These are phyloP conservation scores for Camellia lanceoleosa DNA, from an alignment of 148 eudicot species.

Conservation along the genomic window DNA sequence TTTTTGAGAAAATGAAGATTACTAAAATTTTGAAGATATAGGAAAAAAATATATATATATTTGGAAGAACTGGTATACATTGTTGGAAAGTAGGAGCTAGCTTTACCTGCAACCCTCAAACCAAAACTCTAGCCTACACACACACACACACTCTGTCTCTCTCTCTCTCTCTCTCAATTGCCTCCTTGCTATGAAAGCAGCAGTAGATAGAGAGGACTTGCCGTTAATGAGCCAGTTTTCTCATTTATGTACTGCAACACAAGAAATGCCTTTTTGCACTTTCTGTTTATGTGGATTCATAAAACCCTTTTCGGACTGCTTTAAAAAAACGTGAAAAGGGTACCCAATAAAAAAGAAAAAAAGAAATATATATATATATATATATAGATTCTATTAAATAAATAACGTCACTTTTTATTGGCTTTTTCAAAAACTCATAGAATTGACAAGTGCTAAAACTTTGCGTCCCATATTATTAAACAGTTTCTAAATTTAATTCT, in stretches of 20 bases:
- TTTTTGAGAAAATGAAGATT: too few relatives aligned
- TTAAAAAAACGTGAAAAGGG: slow-evolving; percentile 17
- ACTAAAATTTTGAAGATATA: too few relatives aligned
- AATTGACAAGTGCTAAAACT: too few relatives aligned
- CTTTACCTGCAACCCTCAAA: too few relatives aligned
- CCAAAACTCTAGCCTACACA: background rate
- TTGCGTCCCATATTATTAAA: too few relatives aligned
- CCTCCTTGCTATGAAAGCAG: background rate
- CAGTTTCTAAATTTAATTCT: too few relatives aligned
- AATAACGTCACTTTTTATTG: too few relatives aligned
- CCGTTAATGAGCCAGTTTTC: slow-evolving; percentile 12
- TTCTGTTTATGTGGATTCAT: slow-evolving; percentile 11
- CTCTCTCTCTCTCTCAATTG: slow-evolving; percentile 12
- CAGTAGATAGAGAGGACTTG: background rate
- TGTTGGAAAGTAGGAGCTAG: too few relatives aligned
- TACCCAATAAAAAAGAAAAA: background rate
- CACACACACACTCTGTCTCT: background rate
- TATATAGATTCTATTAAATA: background rate
- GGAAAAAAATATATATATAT: too few relatives aligned
- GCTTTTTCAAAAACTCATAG: too few relatives aligned
- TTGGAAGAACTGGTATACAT: too few relatives aligned
- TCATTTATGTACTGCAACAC: slow-evolving; percentile 28
- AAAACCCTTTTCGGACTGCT: slow-evolving; percentile 2
- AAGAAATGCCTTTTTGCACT: slow-evolving; percentile 19
- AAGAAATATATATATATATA: background rate